Evolutionary conservation across 2,329 filamentous ascomycete genomes (phyloP).

Genomic region (Neonectria ditissima): DNA sequence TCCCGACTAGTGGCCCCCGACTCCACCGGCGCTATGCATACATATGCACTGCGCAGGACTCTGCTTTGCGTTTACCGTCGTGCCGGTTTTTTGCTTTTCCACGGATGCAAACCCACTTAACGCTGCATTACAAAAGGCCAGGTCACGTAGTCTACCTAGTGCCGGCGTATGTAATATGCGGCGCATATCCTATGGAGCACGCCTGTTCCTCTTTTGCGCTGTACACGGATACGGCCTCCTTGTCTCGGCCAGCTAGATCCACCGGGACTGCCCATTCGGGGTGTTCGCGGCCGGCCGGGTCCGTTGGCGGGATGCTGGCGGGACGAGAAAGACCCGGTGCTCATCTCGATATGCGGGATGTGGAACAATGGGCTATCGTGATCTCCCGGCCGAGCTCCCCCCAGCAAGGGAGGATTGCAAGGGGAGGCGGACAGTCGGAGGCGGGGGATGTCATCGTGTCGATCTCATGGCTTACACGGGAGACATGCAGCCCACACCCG

Average conservation of each 20-base stretch:
- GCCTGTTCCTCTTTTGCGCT: neutral
- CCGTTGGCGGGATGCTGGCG: conserved; percentile 1
- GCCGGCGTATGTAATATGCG: neutral
- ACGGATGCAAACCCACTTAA: neutral
- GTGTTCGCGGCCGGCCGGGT: conserved; percentile 2
- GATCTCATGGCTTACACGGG: conserved; percentile 10
- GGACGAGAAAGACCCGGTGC: conserved; percentile 17
- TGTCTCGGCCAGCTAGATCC: conserved; percentile 21
- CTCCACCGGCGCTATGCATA: neutral
- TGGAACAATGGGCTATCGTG: conserved; percentile 3
- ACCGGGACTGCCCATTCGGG: conserved; percentile 3
- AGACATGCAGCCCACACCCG: neutral
- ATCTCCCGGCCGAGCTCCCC: neutral
- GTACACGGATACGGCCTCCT: neutral
- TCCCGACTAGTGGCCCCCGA: conserved; percentile 9
- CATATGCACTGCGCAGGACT: too few relatives aligned
- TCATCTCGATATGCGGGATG: neutral
- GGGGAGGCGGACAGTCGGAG: conserved; percentile 11
- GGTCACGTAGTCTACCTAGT: too few relatives aligned
- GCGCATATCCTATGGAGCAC: neutral
- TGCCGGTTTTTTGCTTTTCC: conserved; percentile 24
- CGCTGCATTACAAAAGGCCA: neutral
- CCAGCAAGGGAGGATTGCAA: neutral
- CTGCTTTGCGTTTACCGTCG: neutral
- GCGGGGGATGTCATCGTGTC: conserved; percentile 16